Base-by-base conservation (phyloP, 768 basidiomycete species). In the Phanerodontia chrysosporium region DNA sequence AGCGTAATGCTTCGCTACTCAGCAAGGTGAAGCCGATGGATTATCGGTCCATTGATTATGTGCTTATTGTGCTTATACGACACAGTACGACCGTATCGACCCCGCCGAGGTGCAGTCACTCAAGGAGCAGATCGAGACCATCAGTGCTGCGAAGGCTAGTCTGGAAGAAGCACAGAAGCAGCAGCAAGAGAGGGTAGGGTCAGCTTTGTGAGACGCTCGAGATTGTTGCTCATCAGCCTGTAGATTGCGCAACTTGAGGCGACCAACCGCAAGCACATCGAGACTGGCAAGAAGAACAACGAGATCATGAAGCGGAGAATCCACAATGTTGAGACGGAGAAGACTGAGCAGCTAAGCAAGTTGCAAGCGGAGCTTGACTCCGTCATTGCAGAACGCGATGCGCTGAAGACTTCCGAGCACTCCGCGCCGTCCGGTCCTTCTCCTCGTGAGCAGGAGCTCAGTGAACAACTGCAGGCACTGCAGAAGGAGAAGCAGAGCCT, bases 21-120 rank as follows among this genome's bases (percentile, higher is more conserved):
- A 85, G 79, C 74, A 95, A 95, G 80, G 90, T 89, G 60, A 39
- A 72, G n/a, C 39, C 27, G 22, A 9, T 6, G 16, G 24, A 6
- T 22, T 48, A 18, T 12, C 46, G 46, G 32, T 14, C 7, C n/a
- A n/a, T n/a, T 24, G 8, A 6, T 45, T 1, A 39, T 35, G 32
- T 35, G 32, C 7, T 13, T 35, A 35, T 13, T 13, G 13, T 6
- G 32, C 25, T 27, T 36, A 53, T 36, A 29, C 65, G 24, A 29
- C 27, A 0, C 22, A 92, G 89, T 93, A 93, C 67, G 91, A 95
- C 65, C 89, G 92, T 46, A 87, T 91, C 64, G 92, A 94, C 69
- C 92, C 92, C 18, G 84, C 87, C 2, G 92, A 95, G 66, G 76
- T 94, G 36, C 89, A 92, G 66, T 78, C 81, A 7, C 78, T 95